Conservation (phyloP, 345 rosid genomes). For the Cardamine resedifolia region DNA sequence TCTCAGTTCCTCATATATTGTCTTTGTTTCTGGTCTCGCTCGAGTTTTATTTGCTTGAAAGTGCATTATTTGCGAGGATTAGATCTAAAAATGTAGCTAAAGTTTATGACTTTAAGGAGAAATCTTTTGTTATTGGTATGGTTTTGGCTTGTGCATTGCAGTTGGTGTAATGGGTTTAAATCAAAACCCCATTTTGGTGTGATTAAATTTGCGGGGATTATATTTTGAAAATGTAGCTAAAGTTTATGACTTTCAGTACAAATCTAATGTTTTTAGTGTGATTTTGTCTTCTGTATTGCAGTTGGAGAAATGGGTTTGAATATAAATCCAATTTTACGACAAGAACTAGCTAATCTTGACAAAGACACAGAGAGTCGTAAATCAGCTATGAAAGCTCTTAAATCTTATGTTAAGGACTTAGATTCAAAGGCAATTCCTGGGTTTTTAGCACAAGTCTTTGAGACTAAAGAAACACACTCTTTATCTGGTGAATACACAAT, state of each 20-base stretch:
- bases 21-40: background rate
- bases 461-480: slow-evolving; percentile 81
- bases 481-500: slow-evolving; percentile 91
- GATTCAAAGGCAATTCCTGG: slow-evolving; percentile 87
- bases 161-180: slow-evolving; percentile 4
- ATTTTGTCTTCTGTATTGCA: slow-evolving; percentile 15
- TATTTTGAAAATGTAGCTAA: background rate
- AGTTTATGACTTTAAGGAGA: background rate
- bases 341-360: slow-evolving; percentile 88
- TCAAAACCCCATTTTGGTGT: background rate
- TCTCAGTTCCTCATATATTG: background rate
- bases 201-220: background rate
- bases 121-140: background rate
- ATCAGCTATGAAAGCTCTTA: slow-evolving; percentile 90
- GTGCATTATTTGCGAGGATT: background rate
- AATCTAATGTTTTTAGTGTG: background rate
- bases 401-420: slow-evolving; percentile 80
- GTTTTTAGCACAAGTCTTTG: slow-evolving; percentile 93
- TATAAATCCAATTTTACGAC: slow-evolving; percentile 67
- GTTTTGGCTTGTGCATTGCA: background rate
- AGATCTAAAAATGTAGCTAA: background rate
- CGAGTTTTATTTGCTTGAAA: background rate
- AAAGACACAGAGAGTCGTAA: slow-evolving; percentile 88
- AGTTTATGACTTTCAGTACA: background rate
- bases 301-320: slow-evolving; percentile 52